Percentiles rank a stretch among this genome's conserved stretches.
These are phyloP conservation scores for Exsudoporus frostii DNA, from an alignment of 768 basidiomycete genomes.

Conservation along the genomic window DNA sequence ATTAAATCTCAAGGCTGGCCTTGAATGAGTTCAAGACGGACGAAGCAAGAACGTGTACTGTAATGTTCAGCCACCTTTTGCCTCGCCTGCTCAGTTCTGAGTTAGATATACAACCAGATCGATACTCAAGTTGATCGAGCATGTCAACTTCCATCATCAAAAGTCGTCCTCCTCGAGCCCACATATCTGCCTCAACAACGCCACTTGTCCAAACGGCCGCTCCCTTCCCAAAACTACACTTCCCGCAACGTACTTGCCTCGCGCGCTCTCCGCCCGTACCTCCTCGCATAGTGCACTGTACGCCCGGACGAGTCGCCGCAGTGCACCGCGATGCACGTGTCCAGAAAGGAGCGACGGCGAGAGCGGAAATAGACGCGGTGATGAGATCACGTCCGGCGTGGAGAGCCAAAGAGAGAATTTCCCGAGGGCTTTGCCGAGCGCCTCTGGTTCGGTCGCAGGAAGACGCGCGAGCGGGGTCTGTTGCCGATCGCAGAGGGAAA, in stretches of 20 bases:
- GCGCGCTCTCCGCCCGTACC: slow-evolving; percentile 63
- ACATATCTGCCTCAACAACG: slow-evolving; percentile 73
- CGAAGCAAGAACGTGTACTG: too few species aligned
- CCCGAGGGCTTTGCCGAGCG: slow-evolving; percentile 59
- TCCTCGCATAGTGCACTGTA: slow-evolving; percentile 76
- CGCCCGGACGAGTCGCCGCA: slow-evolving; percentile 61
- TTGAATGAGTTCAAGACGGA: too few species aligned
- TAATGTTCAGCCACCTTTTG: too few species aligned
- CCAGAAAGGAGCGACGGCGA: slow-evolving; percentile 62
- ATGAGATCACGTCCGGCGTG: slow-evolving; percentile 73
- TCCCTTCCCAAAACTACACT: slow-evolving; percentile 79
- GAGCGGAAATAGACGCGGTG: slow-evolving; percentile 74
- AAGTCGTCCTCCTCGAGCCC: slow-evolving; percentile 52
- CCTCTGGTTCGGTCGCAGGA: slow-evolving; percentile 59
- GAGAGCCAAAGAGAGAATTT: slow-evolving; percentile 86
- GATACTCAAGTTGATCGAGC: too few species aligned
- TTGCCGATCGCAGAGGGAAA: neutral
- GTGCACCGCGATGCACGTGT: slow-evolving; percentile 72
- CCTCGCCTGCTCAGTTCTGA: too few species aligned
- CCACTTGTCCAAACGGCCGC: slow-evolving; percentile 78
- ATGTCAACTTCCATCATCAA: too few species aligned
- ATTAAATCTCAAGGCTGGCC: too few species aligned
- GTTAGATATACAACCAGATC: too few species aligned
- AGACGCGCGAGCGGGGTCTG: slow-evolving; percentile 73
- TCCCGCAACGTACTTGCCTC: slow-evolving; percentile 79